Base-by-base conservation (phyloP, 768 basidiomycete species). In the Serendipita sp. region DNA sequence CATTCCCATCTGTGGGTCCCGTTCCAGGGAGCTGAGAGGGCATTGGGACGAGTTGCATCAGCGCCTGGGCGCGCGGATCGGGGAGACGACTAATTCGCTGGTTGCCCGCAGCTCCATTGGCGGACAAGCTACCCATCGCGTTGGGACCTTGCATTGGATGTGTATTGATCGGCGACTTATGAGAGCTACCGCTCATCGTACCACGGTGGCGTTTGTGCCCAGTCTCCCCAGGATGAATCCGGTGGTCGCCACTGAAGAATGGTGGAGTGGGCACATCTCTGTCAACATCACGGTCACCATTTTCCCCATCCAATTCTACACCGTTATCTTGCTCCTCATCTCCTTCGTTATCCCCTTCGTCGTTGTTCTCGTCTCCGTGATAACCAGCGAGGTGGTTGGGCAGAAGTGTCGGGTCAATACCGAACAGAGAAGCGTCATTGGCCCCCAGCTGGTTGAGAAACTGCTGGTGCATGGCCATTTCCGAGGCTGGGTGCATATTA, bases 381-480 rank as follows among this genome's bases (percentile, higher is more conserved):
- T 60, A 60, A 28, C 23, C 56, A 60, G 23, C 56, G 16, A 60
- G 28, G n/a, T 60, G 56, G 34, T 54, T 30, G 10, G 52, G 52
- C 11, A 54, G 2, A 30, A 60, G 56, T 11, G 56, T 60, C 16
- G 56, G 56, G 34, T 60, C 56, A 28, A 60, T 60, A 5, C 56
- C 56, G 28, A 60, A 60, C 23, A 60, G 28, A 32, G 23, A 23
- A 8, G 23, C 56, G 34, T 60, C 56, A 10, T 10, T 28, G 16
- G 28, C 56, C 10, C 28, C 56, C 16, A 60, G 28, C 34, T 60
- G 56, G 35, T 36, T 60, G 16, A 60, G 56, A n/a, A 60, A 60
- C n/a, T 60, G 56, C n/a, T 60, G 56, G 35, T 60, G 56, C 23
- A 23, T 23, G 11, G 56, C 56, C 56, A 60, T 60, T n/a, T 60